Evolutionary conservation across 768 basidiomycete genomes (phyloP), one percentile per base, ranked within the genome.

Genomic region (Naganishia randhawae): DNA sequence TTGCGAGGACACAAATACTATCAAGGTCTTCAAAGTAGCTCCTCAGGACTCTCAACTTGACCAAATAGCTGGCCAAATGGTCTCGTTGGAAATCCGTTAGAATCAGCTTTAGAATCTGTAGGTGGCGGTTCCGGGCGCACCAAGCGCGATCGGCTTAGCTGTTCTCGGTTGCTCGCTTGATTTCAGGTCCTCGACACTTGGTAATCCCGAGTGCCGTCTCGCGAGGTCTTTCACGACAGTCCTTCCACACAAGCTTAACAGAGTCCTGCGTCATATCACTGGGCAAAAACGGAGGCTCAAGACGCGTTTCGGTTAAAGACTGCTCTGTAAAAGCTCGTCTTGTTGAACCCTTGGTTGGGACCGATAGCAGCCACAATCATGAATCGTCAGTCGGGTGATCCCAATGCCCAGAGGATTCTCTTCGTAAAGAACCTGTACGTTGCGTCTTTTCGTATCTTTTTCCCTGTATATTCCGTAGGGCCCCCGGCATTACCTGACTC

Each of bases 341-440:
- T 48, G n/a, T 48, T 22, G 3, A 13, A 48, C 19, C 6, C 45
- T 22, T 22, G 45, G 25, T 22, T 17, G 45, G 45, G 25, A 17
- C 11, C 3, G 1, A 32, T n/a, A n/a, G n/a, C n/a, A n/a, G n/a
- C n/a, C 29, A 33, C 7, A 31, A 61, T 25, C 22, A 68, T 67
- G 66, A 71, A 71, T 35, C 61, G 71, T 53, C 69, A 69, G 25
- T 73, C 78, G 52, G 75, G 73, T 42, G 78, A 80, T 51, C 75
- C 75, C 0, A 63, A 76, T 54, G 75, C 78, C 14, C 75, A 76
- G 63, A 39, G 77, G 71, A 71, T 74, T 1, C 69, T 80, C 22
- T 77, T 80, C 57, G 72, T 80, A 19, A 80, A 80, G 69, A 80
- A 80, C 66, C 72, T 80, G 78, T 80, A 71, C 55, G 76, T 66